Percentiles rank a stretch among this genome's conserved stretches.
Evolutionary conservation across 2,329 filamentous ascomycete species (phyloP).

Genomic region (Chalara sp.): DNA sequence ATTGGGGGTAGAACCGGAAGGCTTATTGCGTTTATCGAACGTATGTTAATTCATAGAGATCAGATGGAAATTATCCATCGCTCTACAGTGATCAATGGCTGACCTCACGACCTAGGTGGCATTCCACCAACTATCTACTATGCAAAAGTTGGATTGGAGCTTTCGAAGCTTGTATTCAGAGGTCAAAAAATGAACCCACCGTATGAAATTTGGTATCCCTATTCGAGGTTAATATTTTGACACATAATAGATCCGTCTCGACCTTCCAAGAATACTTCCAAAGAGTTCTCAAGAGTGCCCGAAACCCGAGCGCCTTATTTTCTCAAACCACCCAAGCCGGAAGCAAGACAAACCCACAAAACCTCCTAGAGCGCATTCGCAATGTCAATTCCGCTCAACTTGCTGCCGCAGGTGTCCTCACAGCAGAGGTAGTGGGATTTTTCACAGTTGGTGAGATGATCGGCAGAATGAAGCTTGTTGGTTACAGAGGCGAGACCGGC

Average conservation of each 20-base stretch:
- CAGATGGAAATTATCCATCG: no score
- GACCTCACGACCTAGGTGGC: conserved; percentile 51
- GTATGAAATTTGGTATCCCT: conserved; percentile 51
- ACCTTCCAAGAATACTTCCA: conserved; percentile 87
- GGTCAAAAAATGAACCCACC: conserved; percentile 90
- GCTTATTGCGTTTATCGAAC: conserved; percentile 74
- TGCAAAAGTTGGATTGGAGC: conserved; percentile 79
- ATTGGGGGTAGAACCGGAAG: conserved; percentile 79
- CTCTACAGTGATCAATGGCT: conserved; percentile 13
- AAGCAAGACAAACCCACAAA: conserved; percentile 44
- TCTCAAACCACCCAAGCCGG: conserved; percentile 31
- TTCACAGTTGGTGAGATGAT: conserved; percentile 98
- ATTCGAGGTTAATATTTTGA: conserved; percentile 3
- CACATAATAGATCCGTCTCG: conserved; percentile 53
- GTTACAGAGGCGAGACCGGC: conserved; percentile 68
- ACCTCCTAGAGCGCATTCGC: conserved; percentile 54
- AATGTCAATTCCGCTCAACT: conserved; percentile 67
- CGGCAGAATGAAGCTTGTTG: conserved; percentile 88
- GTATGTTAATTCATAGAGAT: conserved; percentile 47
- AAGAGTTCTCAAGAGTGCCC: conserved; percentile 61
- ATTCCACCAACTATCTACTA: conserved; percentile 88
- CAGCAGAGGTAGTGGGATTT: conserved; percentile 87
- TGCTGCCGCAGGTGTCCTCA: conserved; percentile 66
- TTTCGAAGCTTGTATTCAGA: conserved; percentile 79
- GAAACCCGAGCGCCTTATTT: conserved; percentile 59